Conservation (phyloP, 2,329 filamentous ascomycete species). For the Arthrobotrys conoides region DNA sequence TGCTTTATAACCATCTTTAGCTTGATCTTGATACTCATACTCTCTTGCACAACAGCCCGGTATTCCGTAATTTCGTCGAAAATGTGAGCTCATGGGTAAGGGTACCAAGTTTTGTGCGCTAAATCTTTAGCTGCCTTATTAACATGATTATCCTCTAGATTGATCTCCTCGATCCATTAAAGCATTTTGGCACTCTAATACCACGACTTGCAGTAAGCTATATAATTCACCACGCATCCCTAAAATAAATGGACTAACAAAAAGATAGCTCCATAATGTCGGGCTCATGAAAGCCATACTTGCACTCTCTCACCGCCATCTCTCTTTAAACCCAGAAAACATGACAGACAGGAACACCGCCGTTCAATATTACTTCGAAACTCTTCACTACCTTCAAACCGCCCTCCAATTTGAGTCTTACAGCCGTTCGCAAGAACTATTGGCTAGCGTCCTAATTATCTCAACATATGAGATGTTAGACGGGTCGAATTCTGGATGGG, state of each 20-base stretch:
- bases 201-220: constrained; percentile 65
- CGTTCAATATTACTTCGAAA: constrained; percentile 75
- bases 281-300: constrained; percentile 74
- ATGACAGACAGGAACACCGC: constrained; percentile 67
- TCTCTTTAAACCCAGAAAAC: constrained; percentile 67
- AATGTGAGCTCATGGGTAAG: constrained; percentile 63
- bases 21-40: background rate
- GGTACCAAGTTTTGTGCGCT: background rate
- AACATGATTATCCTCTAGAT: constrained; percentile 56
- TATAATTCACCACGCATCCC: constrained; percentile 66
- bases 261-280: constrained; percentile 70
- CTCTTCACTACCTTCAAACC: constrained; percentile 74
- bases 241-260: constrained; percentile 61
- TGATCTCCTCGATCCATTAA: constrained; percentile 66
- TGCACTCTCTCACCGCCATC: constrained; percentile 72
- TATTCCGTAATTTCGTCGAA: constrained; percentile 63
- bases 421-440: constrained; percentile 73
- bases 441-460: constrained; percentile 74
- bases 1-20: background rate
- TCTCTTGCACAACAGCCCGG: constrained; percentile 23
- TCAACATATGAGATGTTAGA: constrained; percentile 79
- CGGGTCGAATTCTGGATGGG: constrained; percentile 72
- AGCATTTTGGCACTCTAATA: constrained; percentile 66
- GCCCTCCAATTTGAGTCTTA: constrained; percentile 74
- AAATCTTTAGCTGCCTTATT: background rate